Evolutionary conservation across 208 protist species (phyloP).

Genomic region (Acanthamoeba triangularis): DNA sequence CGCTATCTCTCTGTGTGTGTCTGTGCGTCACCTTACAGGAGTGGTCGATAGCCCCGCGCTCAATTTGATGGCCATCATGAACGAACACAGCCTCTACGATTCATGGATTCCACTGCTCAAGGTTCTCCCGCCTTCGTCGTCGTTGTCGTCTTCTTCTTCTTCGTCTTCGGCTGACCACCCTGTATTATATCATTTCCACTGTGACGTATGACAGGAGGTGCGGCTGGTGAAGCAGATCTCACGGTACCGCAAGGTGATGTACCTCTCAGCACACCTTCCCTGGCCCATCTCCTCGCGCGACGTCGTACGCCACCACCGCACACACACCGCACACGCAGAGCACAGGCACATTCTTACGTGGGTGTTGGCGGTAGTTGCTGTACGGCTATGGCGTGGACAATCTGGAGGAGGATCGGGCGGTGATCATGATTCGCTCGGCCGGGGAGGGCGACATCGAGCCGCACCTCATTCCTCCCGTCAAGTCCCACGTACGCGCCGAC

Average conservation of each 20-base stretch:
- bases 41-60: not conserved
- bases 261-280: not conserved
- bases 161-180: no score
- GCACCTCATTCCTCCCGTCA: not conserved
- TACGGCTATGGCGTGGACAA: slow-evolving; percentile 62
- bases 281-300: slow-evolving; percentile 49
- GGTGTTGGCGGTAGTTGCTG: not conserved
- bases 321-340: not conserved
- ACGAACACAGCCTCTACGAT: slow-evolving; percentile 54
- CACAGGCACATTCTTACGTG: not conserved
- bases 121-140: not conserved
- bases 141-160: no score
- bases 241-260: slow-evolving; percentile 44
- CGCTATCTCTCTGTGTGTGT: no score
- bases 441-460: not conserved
- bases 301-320: not conserved
- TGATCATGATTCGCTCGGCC: slow-evolving; percentile 23
- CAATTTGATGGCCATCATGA: slow-evolving; percentile 57
- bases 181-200: no score
- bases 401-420: slow-evolving; percentile 29
- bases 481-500: slow-evolving; percentile 29
- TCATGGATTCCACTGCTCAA: slow-evolving; percentile 50
- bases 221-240: slow-evolving; percentile 48
- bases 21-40: not conserved
- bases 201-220: not conserved